Conservation (phyloP, 2,329 filamentous ascomycete species). For the Alternaria panax region DNA sequence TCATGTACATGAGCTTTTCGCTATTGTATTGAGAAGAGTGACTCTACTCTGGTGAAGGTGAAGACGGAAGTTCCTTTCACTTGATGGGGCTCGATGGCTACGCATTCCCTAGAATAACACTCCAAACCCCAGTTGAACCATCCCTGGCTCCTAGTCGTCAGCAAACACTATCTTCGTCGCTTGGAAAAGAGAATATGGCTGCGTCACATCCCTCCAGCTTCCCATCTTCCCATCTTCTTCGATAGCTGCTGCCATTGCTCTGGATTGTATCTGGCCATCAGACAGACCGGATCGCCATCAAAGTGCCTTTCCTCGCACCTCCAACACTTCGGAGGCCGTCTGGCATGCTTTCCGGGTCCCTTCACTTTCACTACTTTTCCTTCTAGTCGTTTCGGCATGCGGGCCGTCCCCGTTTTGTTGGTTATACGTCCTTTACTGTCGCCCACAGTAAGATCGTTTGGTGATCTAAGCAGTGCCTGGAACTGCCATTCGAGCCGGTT, state of each 20-base stretch:
- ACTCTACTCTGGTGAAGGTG: not conserved
- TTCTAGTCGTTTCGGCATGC: not conserved
- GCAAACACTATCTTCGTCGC: conserved; percentile 12
- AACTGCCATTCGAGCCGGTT: not conserved
- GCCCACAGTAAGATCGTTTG: not conserved
- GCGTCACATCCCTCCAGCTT: not conserved
- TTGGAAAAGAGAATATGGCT: not conserved
- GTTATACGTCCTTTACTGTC: not conserved
- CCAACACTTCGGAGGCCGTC: conserved; percentile 20
- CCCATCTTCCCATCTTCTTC: conserved; percentile 8
- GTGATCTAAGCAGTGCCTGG: not conserved
- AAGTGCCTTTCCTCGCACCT: conserved; percentile 22
- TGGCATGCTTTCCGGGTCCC: not conserved
- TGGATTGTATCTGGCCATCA: conserved; percentile 5
- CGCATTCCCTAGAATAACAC: not conserved
- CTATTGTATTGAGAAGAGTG: not conserved
- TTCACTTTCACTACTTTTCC: not conserved
- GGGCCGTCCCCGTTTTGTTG: not conserved
- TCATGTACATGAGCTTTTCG: not conserved
- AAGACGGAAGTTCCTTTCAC: not conserved
- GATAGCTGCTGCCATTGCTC: conserved; percentile 15
- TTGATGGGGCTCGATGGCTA: not conserved
- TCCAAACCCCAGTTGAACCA: not conserved
- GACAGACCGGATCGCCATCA: conserved; percentile 14
- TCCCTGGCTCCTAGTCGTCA: conserved; percentile 1